phyloP scores from a whole-genome alignment of 495 filamentous ascomycete species.

The Cercophora scortea region DNA sequence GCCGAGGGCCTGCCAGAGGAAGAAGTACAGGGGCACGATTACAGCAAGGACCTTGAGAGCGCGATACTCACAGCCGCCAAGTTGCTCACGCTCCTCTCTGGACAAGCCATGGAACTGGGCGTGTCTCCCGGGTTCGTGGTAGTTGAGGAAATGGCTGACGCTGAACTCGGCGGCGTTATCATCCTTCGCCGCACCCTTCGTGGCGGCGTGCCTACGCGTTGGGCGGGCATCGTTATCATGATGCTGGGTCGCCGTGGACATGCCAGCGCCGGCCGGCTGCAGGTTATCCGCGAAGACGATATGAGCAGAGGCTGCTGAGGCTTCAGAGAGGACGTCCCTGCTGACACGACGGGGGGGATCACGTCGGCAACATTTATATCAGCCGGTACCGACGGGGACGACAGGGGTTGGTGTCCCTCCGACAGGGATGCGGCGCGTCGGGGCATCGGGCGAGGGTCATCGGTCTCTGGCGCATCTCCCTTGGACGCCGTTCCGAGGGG shows the following conservation, averaged over 20 bases:
- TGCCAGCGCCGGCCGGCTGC: not conserved
- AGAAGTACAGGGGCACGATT: slow-evolving; percentile 67
- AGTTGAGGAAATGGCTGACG: slow-evolving; percentile 18
- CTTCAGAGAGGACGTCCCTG: not conserved
- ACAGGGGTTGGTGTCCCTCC: not conserved
- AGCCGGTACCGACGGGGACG: not conserved
- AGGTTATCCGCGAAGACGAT: slow-evolving; percentile 17
- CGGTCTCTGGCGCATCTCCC: not conserved
- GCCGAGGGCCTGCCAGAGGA: slow-evolving; percentile 64
- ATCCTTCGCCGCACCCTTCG: not conserved
- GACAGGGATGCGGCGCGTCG: not conserved
- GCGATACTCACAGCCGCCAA: slow-evolving; percentile 76
- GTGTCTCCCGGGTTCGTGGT: slow-evolving; percentile 52
- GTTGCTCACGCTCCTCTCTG: slow-evolving; percentile 56
- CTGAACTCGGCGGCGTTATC: slow-evolving; percentile 4
- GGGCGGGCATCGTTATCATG: not conserved
- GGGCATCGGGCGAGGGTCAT: not conserved
- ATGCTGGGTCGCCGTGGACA: slow-evolving; percentile 5
- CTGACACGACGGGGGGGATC: not conserved
- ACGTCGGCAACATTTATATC: not conserved
- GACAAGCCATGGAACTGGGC: slow-evolving; percentile 65
- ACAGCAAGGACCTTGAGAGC: slow-evolving; percentile 64
- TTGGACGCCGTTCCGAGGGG: not conserved
- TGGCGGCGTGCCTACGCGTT: not conserved
- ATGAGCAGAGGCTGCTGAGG: slow-evolving; percentile 1